Evolutionary conservation across 2,329 filamentous ascomycete species (phyloP), one percentile per base, ranked within the genome.

Genomic region (Aspergillus puulaauensis): DNA sequence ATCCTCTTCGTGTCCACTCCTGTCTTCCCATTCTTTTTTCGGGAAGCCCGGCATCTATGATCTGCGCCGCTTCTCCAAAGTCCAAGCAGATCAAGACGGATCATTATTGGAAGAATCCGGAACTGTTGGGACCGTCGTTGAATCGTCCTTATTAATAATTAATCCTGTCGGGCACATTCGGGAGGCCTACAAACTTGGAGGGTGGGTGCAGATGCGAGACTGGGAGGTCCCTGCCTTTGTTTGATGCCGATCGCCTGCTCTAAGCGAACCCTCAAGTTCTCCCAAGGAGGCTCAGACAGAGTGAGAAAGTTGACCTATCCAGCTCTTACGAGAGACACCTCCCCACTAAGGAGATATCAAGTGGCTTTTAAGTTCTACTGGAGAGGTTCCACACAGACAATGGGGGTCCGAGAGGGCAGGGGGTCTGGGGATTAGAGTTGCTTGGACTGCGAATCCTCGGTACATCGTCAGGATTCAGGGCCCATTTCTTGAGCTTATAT

Each of bases 401-500:
- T 52, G 49, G 49, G 17, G 37, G 17, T 39, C 43, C 33, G 19
- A 33, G 19, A 14, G 41, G 27, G 50, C 54, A 57, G 52, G 47
- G 55, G 49, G 41, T 23, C 21, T 46, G 52, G 63, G 61, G 56
- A 58, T 62, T 66, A 63, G 55, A 59, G 61, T 64, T 66, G 60
- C 51, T 50, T 52, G 58, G 40, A 57, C 52, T 60, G 52, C 57
- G 47, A 66, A 63, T 64, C 61, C 53, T 66, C 58, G 62, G 60
- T 63, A 66, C 64, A 65, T 65, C 61, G 40, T 61, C 57, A 59
- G 57, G 58, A 55, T 64, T 58, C 64, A 64, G 66, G 68, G 63
- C 46, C 63, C 69, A 62, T 61, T 57, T 57, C 52, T 58, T 56
- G 61, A 63, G 66, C 61, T 66, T 66, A 62, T 60, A 67, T 67